Percentiles rank a stretch among this genome's conserved stretches.
These are phyloP conservation scores for Mikania micrantha DNA, from an alignment of 129 eudicot genomes.

Conservation along the genomic window DNA sequence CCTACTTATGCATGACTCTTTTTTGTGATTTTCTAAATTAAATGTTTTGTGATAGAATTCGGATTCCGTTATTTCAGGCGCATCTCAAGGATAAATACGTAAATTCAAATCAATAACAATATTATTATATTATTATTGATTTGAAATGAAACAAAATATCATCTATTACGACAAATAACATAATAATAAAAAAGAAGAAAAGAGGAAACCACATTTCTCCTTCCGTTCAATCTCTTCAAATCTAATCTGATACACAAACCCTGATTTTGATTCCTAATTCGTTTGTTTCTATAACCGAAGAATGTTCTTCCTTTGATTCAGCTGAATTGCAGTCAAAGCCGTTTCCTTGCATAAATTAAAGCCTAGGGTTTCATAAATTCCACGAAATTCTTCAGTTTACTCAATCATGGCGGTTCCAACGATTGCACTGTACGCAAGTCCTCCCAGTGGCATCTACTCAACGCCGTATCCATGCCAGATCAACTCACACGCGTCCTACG, in stretches of 20 bases:
- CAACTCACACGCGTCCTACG: slow-evolving; percentile 20
- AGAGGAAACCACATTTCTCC: slow-evolving; percentile 13
- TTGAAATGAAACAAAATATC: slow-evolving; percentile 27
- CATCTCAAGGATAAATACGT: too few relatives aligned
- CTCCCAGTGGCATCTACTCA: slow-evolving; percentile 50
- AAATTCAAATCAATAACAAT: too few relatives aligned
- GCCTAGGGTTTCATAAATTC: slow-evolving; percentile 6
- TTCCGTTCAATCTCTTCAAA: slow-evolving; percentile 10
- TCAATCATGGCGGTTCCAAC: slow-evolving; percentile 78
- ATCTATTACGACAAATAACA: slow-evolving; percentile 14
- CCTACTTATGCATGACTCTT: too few relatives aligned
- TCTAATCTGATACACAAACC: slow-evolving; percentile 12
- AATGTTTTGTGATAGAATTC: too few relatives aligned
- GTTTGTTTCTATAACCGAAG: background rate
- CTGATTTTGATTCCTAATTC: slow-evolving; percentile 2
- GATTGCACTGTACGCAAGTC: slow-evolving; percentile 70
- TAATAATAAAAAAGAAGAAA: background rate
- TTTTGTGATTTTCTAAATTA: too few relatives aligned
- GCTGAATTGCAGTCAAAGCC: background rate
- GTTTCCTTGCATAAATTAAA: background rate
- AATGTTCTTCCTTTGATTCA: background rate
- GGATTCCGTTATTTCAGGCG: too few relatives aligned
- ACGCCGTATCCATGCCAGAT: slow-evolving; percentile 1
- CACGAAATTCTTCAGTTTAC: background rate
- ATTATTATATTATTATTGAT: too few relatives aligned